Evolutionary conservation across 495 filamentous ascomycete species (phyloP).

Genomic region (Penicillium ucsense): DNA sequence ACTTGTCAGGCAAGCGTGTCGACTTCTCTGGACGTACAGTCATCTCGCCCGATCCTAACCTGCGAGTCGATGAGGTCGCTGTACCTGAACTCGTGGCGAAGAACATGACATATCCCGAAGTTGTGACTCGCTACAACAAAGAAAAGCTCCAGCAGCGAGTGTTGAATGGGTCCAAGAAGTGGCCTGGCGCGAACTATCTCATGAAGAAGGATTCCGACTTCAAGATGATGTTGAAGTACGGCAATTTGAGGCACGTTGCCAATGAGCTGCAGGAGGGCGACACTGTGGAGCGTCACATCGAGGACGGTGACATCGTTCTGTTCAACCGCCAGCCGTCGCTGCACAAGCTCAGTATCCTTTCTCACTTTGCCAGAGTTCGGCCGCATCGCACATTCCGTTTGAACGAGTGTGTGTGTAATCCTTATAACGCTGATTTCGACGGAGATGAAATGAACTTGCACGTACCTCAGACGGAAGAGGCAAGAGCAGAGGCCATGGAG

Average conservation of each 20-base stretch:
- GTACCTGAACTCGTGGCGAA: conserved; percentile 82
- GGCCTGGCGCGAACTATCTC: conserved; percentile 81
- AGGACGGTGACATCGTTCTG: conserved; percentile 92
- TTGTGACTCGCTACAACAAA: conserved; percentile 71
- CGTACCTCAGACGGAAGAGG: conserved; percentile 96
- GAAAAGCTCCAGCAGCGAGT: conserved; percentile 67
- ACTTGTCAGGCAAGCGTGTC: conserved; percentile 94
- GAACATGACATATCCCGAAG: conserved; percentile 90
- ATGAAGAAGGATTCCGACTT: conserved; percentile 59
- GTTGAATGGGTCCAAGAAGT: conserved; percentile 59
- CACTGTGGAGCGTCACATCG: conserved; percentile 85
- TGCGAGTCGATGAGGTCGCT: conserved; percentile 89
- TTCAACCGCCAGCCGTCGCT: conserved; percentile 98
- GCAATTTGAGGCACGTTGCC: conserved; percentile 55
- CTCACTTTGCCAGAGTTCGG: conserved; percentile 83
- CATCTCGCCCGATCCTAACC: conserved; percentile 92
- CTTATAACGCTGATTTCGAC: conserved; percentile 99
- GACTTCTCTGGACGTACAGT: conserved; percentile 97
- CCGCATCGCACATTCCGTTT: conserved; percentile 94
- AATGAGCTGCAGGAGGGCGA: conserved; percentile 71
- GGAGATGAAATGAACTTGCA: conserved; percentile 99
- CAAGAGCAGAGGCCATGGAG: conserved; percentile 86
- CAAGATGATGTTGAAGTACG: conserved; percentile 67
- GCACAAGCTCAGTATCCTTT: conserved; percentile 96
- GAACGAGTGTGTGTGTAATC: conserved; percentile 96